Evolutionary conservation across 768 basidiomycete species (phyloP), one percentile per base, ranked within the genome.

Genomic region (Mycena vitilis): DNA sequence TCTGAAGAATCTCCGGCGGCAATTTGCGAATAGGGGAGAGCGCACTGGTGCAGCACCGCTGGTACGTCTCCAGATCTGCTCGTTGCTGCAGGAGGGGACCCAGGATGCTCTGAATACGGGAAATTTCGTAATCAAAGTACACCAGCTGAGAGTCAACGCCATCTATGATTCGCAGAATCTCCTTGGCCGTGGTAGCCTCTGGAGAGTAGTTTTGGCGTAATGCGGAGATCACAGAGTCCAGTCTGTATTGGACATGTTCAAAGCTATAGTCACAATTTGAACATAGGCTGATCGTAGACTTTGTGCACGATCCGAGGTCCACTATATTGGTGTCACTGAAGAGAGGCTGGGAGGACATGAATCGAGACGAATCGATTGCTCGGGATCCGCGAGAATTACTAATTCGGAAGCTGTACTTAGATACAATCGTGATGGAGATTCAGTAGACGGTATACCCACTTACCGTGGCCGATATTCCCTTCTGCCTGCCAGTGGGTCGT

Each of bases 11-110:
- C 42, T 71, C 70, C 6, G 70, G 53, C 2, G 70, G 70, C 13
- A 71, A 63, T 44, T 54, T 68, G 22, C 66, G 70, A 10, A 71
- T 30, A 10, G 70, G 70, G 16, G 66, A 60, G 22, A 68, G 30
- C 22, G 58, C 23, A n/a, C 70, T 62, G 30, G 34, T 18, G 36
- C 38, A 68, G 53, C 60, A 65, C 36, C 47, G 55, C 34, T 59
- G 47, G 63, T 60, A 65, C 51, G 54, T n/a, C 30, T 62, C 13
- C 12, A 71, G 51, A 11, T 25, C 48, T 49, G 18, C 16, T 44
- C 49, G 56, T 2, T 36, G 40, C 49, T 13, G 5, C 37, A 36
- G 44, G 15, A 71, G 63, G 25, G 60, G n/a, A 6, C 40, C 49
- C 23, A 71, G 63, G 9, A 71, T 65, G 1, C 20, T 23, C 38